Conservation (phyloP, 768 basidiomycete species). For the Fomitopsis serialis region DNA sequence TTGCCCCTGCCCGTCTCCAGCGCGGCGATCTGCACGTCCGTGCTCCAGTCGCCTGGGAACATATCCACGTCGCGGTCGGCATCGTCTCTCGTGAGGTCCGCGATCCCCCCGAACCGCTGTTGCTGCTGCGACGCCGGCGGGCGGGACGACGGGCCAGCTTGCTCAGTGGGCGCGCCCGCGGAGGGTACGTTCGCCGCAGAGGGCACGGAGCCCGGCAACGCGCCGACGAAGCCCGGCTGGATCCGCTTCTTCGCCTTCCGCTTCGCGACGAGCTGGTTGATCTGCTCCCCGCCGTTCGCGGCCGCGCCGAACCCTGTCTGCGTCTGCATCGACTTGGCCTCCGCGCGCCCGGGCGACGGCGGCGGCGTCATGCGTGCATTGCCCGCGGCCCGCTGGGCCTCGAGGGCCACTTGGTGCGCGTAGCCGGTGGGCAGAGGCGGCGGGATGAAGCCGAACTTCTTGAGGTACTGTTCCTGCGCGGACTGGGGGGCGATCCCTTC, state of each 20-base stretch:
- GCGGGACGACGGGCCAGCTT: no score
- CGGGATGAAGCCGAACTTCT: slow-evolving; percentile 71
- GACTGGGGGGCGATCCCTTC: slow-evolving; percentile 74
- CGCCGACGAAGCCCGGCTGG: slow-evolving; percentile 40
- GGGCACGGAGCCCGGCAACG: slow-evolving; percentile 30
- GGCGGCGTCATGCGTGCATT: slow-evolving; percentile 37
- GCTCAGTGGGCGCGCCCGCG: no score
- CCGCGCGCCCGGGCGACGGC: slow-evolving; percentile 37
- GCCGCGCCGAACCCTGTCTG: slow-evolving; percentile 37
- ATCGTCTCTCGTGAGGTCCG: slow-evolving; percentile 20
- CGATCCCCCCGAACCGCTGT: slow-evolving; percentile 9
- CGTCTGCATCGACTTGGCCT: slow-evolving; percentile 24
- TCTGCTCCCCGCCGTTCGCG: slow-evolving; percentile 40
- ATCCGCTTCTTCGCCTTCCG: slow-evolving; percentile 61
- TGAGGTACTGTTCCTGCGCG: slow-evolving; percentile 74
- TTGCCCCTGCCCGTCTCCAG: slow-evolving; percentile 40
- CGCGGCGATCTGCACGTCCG: slow-evolving; percentile 42
- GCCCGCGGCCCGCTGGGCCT: slow-evolving; percentile 1
- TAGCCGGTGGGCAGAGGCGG: slow-evolving; percentile 68
- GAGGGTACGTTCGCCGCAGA: slow-evolving; percentile 21
- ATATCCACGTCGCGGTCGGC: slow-evolving; percentile 35
- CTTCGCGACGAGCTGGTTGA: slow-evolving; percentile 74
- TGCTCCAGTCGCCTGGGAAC: slow-evolving; percentile 46
- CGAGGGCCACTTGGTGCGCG: slow-evolving; percentile 39
- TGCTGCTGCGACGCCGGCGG: slow-evolving; percentile 6